Conservation (phyloP, 805 yeast species). For the Grigorovia jiainica region DNA sequence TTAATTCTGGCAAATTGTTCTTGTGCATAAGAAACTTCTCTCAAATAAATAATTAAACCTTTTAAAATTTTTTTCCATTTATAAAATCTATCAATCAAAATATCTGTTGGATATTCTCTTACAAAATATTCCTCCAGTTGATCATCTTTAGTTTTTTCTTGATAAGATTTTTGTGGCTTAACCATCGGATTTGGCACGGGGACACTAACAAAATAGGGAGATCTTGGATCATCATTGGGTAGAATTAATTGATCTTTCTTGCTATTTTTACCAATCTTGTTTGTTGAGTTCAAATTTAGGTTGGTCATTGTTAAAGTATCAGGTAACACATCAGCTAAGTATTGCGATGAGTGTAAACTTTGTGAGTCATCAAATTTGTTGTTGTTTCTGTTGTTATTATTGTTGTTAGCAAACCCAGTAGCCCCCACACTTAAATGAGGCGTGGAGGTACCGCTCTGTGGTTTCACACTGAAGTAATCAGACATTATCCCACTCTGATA, state of each 20-base stretch:
- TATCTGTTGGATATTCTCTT: constrained; percentile 60
- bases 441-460: not conserved
- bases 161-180: constrained; percentile 1
- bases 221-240: constrained; percentile 22
- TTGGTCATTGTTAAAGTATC: constrained; percentile 7
- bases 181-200: constrained; percentile 27
- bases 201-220: constrained; percentile 27
- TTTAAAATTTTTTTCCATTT: constrained; percentile 75
- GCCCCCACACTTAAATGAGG: not conserved
- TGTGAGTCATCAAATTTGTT: constrained; percentile 7
- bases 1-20: constrained; percentile 62
- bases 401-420: too few species aligned
- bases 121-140: constrained; percentile 17
- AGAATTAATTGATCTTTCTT: constrained; percentile 7
- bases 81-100: constrained; percentile 65
- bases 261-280: not conserved
- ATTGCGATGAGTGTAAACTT: constrained; percentile 19
- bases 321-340: constrained; percentile 16
- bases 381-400: not conserved
- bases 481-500: constrained; percentile 15
- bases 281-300: not conserved
- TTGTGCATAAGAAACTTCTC: constrained; percentile 68
- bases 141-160: constrained; percentile 9
- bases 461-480: constrained; percentile 17
- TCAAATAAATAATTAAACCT: constrained; percentile 58